These are phyloP conservation scores for Diplogelasinospora grovesii DNA, from an alignment of 495 filamentous ascomycete genomes.

Conservation along the genomic window DNA sequence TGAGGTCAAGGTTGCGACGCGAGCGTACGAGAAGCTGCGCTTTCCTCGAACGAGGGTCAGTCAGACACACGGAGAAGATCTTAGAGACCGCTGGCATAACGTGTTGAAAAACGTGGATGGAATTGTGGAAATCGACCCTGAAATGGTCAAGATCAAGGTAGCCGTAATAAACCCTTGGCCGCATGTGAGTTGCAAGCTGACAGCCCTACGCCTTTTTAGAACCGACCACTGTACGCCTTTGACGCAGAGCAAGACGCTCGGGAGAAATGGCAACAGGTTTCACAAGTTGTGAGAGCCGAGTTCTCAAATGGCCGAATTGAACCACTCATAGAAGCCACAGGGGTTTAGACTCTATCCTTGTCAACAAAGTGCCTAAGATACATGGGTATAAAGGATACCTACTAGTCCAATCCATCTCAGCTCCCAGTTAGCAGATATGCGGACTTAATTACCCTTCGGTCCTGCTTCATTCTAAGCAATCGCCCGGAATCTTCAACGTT, in stretches of 20 bases:
- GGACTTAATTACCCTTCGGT: too few species aligned
- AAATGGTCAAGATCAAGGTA: constrained; percentile 41
- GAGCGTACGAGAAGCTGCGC: constrained; percentile 47
- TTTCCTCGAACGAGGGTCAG: constrained; percentile 39
- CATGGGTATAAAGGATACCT: too few species aligned
- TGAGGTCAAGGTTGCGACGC: constrained; percentile 41
- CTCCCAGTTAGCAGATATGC: too few species aligned
- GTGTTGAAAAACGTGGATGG: constrained; percentile 41
- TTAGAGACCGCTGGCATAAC: constrained; percentile 48
- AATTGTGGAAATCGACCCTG: constrained; percentile 45
- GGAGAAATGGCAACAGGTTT: constrained; percentile 36
- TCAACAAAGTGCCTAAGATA: too few species aligned
- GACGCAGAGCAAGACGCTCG: constrained; percentile 44
- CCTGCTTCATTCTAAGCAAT: too few species aligned
- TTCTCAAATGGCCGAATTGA: constrained; percentile 32
- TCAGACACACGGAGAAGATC: constrained; percentile 46
- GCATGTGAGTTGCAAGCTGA: neutral
- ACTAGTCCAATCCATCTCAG: too few species aligned
- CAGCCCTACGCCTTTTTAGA: constrained; percentile 16
- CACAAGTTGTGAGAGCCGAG: constrained; percentile 31
- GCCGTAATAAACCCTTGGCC: neutral
- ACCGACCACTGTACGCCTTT: constrained; percentile 44
- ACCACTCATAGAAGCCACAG: too few species aligned
- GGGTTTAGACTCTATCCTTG: too few species aligned
- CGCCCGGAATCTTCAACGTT: too few species aligned